Percentiles rank a stretch among this genome's conserved stretches.
Evolutionary conservation across 208 protist species (phyloP).

Genomic region (Trypanosoma grayi): DNA sequence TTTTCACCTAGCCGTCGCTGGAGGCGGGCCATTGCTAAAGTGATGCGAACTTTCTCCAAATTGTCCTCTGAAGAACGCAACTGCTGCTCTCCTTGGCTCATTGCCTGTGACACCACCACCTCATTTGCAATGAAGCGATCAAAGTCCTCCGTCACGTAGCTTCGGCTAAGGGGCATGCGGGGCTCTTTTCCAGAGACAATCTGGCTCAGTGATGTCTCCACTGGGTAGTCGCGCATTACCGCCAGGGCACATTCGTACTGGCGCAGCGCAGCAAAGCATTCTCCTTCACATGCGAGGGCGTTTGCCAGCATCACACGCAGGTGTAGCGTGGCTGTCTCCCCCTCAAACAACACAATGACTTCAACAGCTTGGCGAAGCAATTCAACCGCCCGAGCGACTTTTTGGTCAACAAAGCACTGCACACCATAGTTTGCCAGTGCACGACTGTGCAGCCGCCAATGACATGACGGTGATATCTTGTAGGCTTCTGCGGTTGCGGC

Average conservation of each 20-base stretch:
- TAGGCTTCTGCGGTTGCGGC: slow-evolving; percentile 10
- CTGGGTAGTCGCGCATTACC: slow-evolving; percentile 43
- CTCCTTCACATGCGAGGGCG: slow-evolving; percentile 50
- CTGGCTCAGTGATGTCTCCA: slow-evolving; percentile 34
- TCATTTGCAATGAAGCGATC: slow-evolving; percentile 41
- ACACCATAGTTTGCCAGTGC: slow-evolving; percentile 63
- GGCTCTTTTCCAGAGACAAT: slow-evolving; percentile 46
- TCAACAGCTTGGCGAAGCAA: slow-evolving; percentile 45
- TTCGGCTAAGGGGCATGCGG: slow-evolving; percentile 29
- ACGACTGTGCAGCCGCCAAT: slow-evolving; percentile 51
- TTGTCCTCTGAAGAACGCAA: slow-evolving; percentile 37
- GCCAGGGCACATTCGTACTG: slow-evolving; percentile 43
- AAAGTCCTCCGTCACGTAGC: slow-evolving; percentile 57
- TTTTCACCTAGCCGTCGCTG: slow-evolving; percentile 40
- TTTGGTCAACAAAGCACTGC: slow-evolving; percentile 67
- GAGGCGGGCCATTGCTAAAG: slow-evolving; percentile 61
- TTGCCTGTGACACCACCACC: slow-evolving; percentile 36
- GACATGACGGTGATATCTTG: slow-evolving; percentile 4
- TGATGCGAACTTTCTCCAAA: slow-evolving; percentile 29
- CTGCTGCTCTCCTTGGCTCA: slow-evolving; percentile 51
- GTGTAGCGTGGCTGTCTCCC: slow-evolving; percentile 35
- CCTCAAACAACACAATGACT: slow-evolving; percentile 27
- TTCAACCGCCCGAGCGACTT: slow-evolving; percentile 36
- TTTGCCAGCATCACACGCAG: slow-evolving; percentile 77
- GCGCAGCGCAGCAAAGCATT: slow-evolving; percentile 57